Base-by-base conservation (phyloP, 106 monocot genomes). In the Dendrobium nobile region DNA sequence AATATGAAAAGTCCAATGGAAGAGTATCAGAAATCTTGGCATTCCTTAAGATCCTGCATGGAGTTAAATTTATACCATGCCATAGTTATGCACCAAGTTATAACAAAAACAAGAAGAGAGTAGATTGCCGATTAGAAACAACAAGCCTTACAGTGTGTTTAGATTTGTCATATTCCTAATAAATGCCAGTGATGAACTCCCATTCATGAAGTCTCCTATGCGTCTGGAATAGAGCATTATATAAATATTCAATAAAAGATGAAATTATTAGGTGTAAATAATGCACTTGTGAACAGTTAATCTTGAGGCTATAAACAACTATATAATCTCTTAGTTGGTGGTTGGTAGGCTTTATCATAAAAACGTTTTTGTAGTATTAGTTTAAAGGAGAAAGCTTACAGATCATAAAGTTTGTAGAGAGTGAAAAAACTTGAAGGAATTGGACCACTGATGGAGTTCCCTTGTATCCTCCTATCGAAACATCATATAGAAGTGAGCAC, bases 401-500 rank as follows among this genome's bases (percentile, higher is more conserved):
- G 83, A 16, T 84, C 68, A 24, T 64, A 73, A 75, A 94, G 51
- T 54, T 80, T 80, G 31, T 59, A 77, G 64, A 93, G 89, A 79
- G 28, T 83, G 24, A 84, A 82, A 70, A 89, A 67, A 75, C 82
- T 91, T 55, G 88, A 79, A 65, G 93, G 93, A 78, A 93, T 91
- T 83, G 91, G 91, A 47, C 93, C 93, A 79, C 82, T 72, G 72
- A 93, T 89, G 78, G 91, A 89, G 77, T 91, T 93, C 9, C 93
- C 93, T 61, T 93, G 91, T 13, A 93, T 86, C 76, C 86, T 85
- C 89, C 93, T 93, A 82, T n/a, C 54, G 78, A 20, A 81, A 43
- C 24, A 73, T 59, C 1, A 20, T 74, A n/a, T 10, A 61, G 61
- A 1, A 61, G 54, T 54, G 16, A 54, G 16, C 9, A 54, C 16